Conservation (phyloP, 306 rosid genomes). For the Cicer judaicum region DNA sequence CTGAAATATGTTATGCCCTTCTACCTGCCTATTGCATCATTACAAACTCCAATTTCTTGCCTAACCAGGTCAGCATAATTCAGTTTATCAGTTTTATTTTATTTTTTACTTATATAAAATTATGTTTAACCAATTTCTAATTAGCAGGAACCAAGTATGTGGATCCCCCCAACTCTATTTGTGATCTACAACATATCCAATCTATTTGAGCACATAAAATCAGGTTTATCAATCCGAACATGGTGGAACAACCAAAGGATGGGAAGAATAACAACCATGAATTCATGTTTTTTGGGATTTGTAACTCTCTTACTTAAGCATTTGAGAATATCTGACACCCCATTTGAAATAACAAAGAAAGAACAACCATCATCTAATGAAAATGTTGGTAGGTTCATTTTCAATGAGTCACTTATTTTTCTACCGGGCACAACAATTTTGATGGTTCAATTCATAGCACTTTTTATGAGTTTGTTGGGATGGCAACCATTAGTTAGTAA, state of each 20-base stretch:
- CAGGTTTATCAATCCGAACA: slow-evolving; percentile 55
- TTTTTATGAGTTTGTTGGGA: slow-evolving; percentile 38
- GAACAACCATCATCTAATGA: slow-evolving; percentile 38
- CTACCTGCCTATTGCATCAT: slow-evolving; percentile 69
- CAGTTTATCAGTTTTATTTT: no score
- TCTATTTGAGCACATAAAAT: slow-evolving; percentile 44
- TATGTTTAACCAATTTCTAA: no score
- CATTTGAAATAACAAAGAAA: slow-evolving; percentile 66
- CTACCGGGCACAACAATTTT: slow-evolving; percentile 65
- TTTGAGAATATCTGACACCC: slow-evolving; percentile 51
- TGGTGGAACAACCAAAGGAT: slow-evolving; percentile 81
- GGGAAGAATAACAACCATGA: slow-evolving; percentile 56
- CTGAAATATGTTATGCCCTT: slow-evolving; percentile 59
- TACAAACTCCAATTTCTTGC: slow-evolving; percentile 65
- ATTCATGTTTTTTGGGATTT: slow-evolving; percentile 56
- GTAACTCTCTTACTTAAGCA: slow-evolving; percentile 45
- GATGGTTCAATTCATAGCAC: slow-evolving; percentile 55
- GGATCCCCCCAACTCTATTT: slow-evolving; percentile 44
- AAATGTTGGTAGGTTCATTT: slow-evolving; percentile 53
- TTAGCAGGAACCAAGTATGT: slow-evolving; percentile 44
- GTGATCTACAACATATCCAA: slow-evolving; percentile 41
- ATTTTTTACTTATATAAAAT: no score
- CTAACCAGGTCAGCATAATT: slow-evolving; percentile 55
- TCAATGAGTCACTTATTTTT: slow-evolving; percentile 57
- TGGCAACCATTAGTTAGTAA: slow-evolving; percentile 15